Base-by-base conservation (phyloP, 768 basidiomycete species). In the Rhodotorula sphaerocarpa region DNA sequence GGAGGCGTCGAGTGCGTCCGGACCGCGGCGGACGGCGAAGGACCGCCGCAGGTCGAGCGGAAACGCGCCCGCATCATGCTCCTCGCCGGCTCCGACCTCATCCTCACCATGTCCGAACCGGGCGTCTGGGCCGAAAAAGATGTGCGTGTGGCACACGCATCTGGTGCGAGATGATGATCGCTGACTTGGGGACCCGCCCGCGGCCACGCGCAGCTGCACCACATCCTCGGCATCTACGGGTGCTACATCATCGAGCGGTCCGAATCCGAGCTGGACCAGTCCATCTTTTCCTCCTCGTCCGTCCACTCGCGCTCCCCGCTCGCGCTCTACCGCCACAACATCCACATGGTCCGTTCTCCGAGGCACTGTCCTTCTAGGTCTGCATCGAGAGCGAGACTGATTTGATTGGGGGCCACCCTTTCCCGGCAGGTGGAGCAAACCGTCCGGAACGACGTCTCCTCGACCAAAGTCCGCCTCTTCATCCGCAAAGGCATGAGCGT, bases 101-200 rank as follows among this genome's bases (percentile, higher is more conserved):
- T 97, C 75, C 84, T 88, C 72, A 95, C 91, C 31, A 96, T 99
- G 86, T 88, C 88, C 69, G 91, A 96, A 77, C 95, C 95, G 31
- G 93, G 95, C 23, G 93, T 99, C 42, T 99, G 95, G 95, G 84
- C 86, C 58, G 85, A 91, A 72, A 80, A 83, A 63, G 95, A 99
- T 81, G 91, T 93, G 77, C 74, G 90, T 81, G 21, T 31, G n/a
- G 18, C 21, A 18, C 30, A 27, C 45, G 25, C 3, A 58, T 33
- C 27, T 31, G 18, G 7, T 25, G 5, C 44, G 44, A 10, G 20
- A 10, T 44, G 16, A 7, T 7, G 23, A 14, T 21, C 11, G 6
- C 5, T 14, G 28, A 46, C 59, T 65, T 41, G 54, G 34, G n/a
- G n/a, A n/a, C 9, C 18, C 23, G 54, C n/a, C 42, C n/a, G n/a